phyloP scores from a whole-genome alignment of 352 stramenopile genomes.

The Globisporangium perplexum region DNA sequence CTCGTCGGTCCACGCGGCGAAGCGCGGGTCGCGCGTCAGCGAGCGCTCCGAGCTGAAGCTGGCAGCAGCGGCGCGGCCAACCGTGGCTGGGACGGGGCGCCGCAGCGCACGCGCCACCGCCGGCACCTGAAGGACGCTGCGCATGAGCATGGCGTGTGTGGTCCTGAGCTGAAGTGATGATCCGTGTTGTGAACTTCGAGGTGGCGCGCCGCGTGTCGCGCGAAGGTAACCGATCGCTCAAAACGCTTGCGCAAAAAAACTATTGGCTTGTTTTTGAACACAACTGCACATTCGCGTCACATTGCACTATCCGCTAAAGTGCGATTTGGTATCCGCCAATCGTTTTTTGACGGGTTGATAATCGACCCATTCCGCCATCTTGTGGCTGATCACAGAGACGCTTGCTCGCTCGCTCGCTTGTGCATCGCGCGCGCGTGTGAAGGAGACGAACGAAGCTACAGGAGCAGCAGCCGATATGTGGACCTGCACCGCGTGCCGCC shows the following conservation, averaged over 20 bases:
- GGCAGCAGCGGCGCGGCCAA: slow-evolving; percentile 10
- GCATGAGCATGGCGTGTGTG: not conserved
- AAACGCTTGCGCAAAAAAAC: too few relatives aligned
- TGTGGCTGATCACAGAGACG: too few relatives aligned
- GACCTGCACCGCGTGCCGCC: slow-evolving; percentile 77
- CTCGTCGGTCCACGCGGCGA: slow-evolving; percentile 49
- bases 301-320: not conserved
- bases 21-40: slow-evolving; percentile 32
- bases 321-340: not conserved
- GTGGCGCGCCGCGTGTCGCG: not conserved
- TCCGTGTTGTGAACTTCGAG: slow-evolving; percentile 6
- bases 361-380: too few relatives aligned
- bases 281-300: not conserved
- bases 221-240: too few relatives aligned
- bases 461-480: slow-evolving; percentile 32
- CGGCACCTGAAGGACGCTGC: not conserved
- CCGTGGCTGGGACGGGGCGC: not conserved
- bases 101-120: not conserved
- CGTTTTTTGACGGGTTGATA: not conserved
- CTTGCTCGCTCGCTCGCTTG: not conserved
- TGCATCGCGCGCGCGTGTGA: not conserved
- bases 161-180: not conserved
- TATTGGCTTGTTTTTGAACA: too few relatives aligned
- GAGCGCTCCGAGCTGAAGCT: slow-evolving; percentile 15
- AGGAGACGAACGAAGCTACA: not conserved